A percentile compares a stretch with the other conserved stretches of the same genome.
Evolutionary conservation across 116 monocot genomes (phyloP).

Genomic region (Dioscorea cayenensis): DNA sequence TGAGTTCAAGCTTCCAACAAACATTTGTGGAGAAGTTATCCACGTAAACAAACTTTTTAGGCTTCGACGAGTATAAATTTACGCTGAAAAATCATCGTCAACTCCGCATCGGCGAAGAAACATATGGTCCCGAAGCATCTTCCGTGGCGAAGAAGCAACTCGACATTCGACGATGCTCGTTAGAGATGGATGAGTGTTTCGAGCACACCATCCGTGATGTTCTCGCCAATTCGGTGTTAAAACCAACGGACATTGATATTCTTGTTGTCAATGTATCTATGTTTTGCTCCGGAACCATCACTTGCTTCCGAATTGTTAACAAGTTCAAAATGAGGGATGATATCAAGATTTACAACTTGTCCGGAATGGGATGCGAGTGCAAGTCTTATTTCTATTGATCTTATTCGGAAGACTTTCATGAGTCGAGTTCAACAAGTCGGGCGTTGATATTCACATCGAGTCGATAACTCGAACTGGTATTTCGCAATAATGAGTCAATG

Average conservation of each 20-base stretch:
- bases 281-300: slow-evolving; percentile 51
- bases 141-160: slow-evolving; percentile 23
- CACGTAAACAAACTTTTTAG: slow-evolving; percentile 36
- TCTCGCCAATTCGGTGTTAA: slow-evolving; percentile 27
- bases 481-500: slow-evolving; percentile 60
- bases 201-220: slow-evolving; percentile 34
- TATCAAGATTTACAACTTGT: slow-evolving; percentile 63
- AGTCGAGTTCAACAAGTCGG: slow-evolving; percentile 10
- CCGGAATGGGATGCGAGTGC: slow-evolving; percentile 93
- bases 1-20: slow-evolving; percentile 45
- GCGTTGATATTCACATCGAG: slow-evolving; percentile 69
- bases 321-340: slow-evolving; percentile 56
- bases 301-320: slow-evolving; percentile 46
- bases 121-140: slow-evolving; percentile 51
- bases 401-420: slow-evolving; percentile 44
- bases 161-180: slow-evolving; percentile 23
- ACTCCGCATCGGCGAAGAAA: slow-evolving; percentile 52
- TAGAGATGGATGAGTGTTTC: slow-evolving; percentile 70
- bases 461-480: slow-evolving; percentile 75
- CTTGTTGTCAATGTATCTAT: slow-evolving; percentile 69
- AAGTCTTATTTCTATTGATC: slow-evolving; percentile 54
- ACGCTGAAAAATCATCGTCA: slow-evolving; percentile 52
- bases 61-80: slow-evolving; percentile 50
- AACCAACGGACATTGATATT: slow-evolving; percentile 28
- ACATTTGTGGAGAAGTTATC: slow-evolving; percentile 38